phyloP scores from a whole-genome alignment of 208 protist species.

The Naegleria fowleri region DNA sequence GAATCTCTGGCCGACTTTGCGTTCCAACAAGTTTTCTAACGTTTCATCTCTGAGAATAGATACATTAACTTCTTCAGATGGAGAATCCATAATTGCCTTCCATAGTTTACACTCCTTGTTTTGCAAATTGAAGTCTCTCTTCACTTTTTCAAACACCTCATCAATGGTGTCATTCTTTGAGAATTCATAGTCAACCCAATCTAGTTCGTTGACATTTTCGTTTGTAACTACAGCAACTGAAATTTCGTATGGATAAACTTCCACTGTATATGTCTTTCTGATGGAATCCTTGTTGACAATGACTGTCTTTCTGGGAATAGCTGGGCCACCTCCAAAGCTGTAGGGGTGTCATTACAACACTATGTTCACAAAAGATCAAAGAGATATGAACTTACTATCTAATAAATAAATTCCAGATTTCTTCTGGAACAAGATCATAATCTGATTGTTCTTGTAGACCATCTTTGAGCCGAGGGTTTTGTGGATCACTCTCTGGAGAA shows the following conservation, averaged over 20 bases:
- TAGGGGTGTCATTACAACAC: background rate
- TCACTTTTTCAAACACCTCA: background rate
- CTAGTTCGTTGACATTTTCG: background rate
- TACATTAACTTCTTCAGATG: background rate
- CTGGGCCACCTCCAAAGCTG: background rate
- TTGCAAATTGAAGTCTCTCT: background rate
- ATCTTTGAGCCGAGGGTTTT: background rate
- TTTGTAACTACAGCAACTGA: background rate
- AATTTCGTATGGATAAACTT: background rate
- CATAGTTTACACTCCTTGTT: conserved; percentile 7
- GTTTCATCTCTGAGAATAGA: background rate
- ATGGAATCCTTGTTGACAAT: background rate
- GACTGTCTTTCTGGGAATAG: background rate
- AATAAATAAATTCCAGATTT: background rate
- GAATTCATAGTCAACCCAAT: background rate
- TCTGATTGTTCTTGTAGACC: background rate
- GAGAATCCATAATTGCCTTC: background rate
- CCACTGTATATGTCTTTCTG: background rate
- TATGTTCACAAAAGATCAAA: background rate
- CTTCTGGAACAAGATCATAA: background rate
- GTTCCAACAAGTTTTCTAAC: background rate
- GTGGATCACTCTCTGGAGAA: background rate
- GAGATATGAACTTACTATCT: background rate
- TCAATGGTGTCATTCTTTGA: background rate
- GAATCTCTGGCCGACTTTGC: background rate